Base-by-base conservation (phyloP, 768 basidiomycete species). In the Lactarius trivialis region DNA sequence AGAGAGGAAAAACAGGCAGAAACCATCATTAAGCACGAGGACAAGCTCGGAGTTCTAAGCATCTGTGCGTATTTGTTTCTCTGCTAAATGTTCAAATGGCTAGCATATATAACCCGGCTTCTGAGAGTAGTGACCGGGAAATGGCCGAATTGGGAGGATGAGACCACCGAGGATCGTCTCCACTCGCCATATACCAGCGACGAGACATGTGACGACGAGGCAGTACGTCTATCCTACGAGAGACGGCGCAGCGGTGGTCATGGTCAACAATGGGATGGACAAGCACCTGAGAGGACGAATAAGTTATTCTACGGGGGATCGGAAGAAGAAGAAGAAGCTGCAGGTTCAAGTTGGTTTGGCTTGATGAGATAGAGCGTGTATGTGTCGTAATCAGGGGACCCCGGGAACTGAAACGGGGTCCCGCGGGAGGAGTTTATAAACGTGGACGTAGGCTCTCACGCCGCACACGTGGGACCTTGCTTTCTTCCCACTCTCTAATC, bases 11-110 rank as follows among this genome's bases (percentile, higher is more conserved):
- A 75, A 51, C 75, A 76, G 56, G 73, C 78, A 55, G 73, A 73
- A 62, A 72, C 72, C 32, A 68, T 71, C n/a, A 77, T 78, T 63
- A 67, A 70, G 50, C 67, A 70, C 26, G 81, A 82, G 64, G 82
- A 82, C 71, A 81, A 81, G 72, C 67, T 81, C 63, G 81, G 81
- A 32, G 72, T 81, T 28, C 70, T 82, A 59, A 73, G 76, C 55
- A 68, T 81, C 37, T 71, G 81, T 80, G 69, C 74, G 55, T 50
- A 60, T 56, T 50, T 30, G 53, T 52, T 14, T n/a, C 30, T 55
- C 52, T 61, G 58, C 12, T 24, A 24, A 26, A 48, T 39, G 32
- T 28, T 21, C 37, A 32, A 48, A 45, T 41, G 57, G 54, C 45
- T 51, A 48, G 43, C 37, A 55, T 39, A 19, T 19, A 12, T 34